Evolutionary conservation across 371 early-diverging fungal genomes (phyloP).

Genomic region (Amoeboaphelidium occidentale): DNA sequence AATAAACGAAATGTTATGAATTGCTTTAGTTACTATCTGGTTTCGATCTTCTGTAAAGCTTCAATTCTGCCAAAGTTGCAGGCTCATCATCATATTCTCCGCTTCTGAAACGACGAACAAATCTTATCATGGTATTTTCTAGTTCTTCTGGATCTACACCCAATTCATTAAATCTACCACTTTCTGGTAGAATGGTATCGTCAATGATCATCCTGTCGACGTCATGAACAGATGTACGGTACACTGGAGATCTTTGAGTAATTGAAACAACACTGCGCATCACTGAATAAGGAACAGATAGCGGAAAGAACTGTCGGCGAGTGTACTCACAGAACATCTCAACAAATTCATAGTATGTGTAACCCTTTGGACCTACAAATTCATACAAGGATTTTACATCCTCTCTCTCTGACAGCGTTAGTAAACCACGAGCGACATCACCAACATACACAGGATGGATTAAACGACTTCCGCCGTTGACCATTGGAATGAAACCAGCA

Average conservation of each 20-base stretch:
- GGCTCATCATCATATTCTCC: neutral
- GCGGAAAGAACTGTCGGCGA: slow-evolving; percentile 36
- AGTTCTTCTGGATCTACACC: slow-evolving; percentile 49
- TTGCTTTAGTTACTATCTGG: too few species aligned
- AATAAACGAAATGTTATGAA: too few species aligned
- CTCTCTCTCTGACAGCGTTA: slow-evolving; percentile 38
- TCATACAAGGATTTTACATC: neutral
- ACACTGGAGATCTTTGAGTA: neutral
- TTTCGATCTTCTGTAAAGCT: too few species aligned
- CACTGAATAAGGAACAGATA: slow-evolving; percentile 39
- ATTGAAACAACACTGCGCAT: slow-evolving; percentile 16
- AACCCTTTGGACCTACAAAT: neutral
- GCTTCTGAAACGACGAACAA: slow-evolving; percentile 20
- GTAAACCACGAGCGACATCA: slow-evolving; percentile 69
- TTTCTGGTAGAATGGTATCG: slow-evolving; percentile 38
- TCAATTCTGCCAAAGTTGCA: slow-evolving; percentile 16
- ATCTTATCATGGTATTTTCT: slow-evolving; percentile 50
- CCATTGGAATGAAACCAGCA: neutral
- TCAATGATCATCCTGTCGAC: slow-evolving; percentile 30
- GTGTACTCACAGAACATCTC: slow-evolving; percentile 39
- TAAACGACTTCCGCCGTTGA: slow-evolving; percentile 1
- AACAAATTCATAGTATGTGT: neutral
- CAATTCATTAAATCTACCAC: slow-evolving; percentile 58
- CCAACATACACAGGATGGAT: slow-evolving; percentile 22
- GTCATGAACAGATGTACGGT: slow-evolving; percentile 1